Conservation (phyloP, 768 basidiomycete genomes). For the Candolleomyces efflorescens region DNA sequence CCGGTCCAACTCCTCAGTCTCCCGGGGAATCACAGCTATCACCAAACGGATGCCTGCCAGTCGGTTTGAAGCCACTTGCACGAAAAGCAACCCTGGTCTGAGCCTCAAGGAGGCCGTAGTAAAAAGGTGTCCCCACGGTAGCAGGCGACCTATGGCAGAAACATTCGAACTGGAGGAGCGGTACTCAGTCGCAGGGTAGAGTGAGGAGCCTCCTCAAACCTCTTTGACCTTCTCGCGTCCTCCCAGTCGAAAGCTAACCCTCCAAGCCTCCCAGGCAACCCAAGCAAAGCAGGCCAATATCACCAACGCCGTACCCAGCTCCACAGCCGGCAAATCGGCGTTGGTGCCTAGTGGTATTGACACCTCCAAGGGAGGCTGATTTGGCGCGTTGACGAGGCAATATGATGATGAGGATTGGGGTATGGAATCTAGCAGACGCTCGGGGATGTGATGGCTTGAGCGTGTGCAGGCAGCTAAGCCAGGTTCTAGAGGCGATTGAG, state of each 20-base stretch:
- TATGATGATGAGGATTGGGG: conserved; percentile 11
- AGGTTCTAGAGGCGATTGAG: not conserved
- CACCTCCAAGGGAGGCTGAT: conserved; percentile 17
- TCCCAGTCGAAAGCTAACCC: conserved; percentile 8
- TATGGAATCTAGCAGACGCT: not conserved
- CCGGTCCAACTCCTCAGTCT: too few species aligned
- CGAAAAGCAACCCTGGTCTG: too few species aligned
- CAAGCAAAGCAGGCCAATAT: conserved; percentile 37
- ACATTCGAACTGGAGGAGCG: too few species aligned
- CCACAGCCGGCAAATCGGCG: conserved; percentile 35
- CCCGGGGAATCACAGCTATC: too few species aligned
- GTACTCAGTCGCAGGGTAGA: too few species aligned
- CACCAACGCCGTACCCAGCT: conserved; percentile 33
- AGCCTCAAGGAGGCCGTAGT: too few species aligned
- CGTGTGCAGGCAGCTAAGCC: too few species aligned
- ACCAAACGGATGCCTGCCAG: too few species aligned
- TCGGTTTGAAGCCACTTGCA: too few species aligned
- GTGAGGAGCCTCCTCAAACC: not conserved
- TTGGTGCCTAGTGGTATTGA: conserved; percentile 34
- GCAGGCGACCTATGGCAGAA: too few species aligned
- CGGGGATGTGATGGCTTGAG: not conserved
- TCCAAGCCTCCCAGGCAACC: conserved; percentile 25
- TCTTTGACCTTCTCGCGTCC: not conserved
- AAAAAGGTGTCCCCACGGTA: too few species aligned
- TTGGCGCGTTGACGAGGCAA: not conserved